Evolutionary conservation across 768 basidiomycete species (phyloP).

Genomic region (Suillus weaverae): DNA sequence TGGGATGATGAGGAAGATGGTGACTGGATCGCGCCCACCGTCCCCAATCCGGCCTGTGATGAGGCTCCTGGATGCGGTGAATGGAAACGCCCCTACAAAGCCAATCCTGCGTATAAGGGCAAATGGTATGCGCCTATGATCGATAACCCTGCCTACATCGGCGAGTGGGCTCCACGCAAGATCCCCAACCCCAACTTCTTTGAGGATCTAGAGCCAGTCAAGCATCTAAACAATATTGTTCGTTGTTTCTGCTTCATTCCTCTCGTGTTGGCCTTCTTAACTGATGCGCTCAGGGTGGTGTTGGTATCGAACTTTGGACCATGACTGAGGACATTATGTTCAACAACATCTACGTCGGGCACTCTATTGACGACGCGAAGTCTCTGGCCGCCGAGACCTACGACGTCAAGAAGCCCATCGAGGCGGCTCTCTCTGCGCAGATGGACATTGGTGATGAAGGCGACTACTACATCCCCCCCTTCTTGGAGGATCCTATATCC

Average conservation of each 20-base stretch:
- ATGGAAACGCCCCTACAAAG: slow-evolving; percentile 87
- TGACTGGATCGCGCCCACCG: slow-evolving; percentile 92
- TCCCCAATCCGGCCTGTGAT: slow-evolving; percentile 88
- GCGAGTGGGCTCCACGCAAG: slow-evolving; percentile 88
- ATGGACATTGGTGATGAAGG: slow-evolving; percentile 49
- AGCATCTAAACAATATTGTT: slow-evolving; percentile 84
- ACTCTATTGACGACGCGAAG: slow-evolving; percentile 85
- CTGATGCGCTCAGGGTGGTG: slow-evolving; percentile 63
- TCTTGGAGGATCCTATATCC: slow-evolving; percentile 57
- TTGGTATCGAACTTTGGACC: slow-evolving; percentile 99
- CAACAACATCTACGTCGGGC: slow-evolving; percentile 92
- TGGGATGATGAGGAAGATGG: slow-evolving; percentile 99
- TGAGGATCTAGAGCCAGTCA: slow-evolving; percentile 81
- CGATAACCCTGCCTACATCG: slow-evolving; percentile 97
- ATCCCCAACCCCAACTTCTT: slow-evolving; percentile 90
- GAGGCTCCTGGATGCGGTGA: slow-evolving; percentile 92
- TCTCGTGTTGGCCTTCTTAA: slow-evolving; percentile 3
- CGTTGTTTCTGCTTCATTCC: slow-evolving; percentile 27
- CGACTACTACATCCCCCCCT: slow-evolving; percentile 44
- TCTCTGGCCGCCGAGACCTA: slow-evolving; percentile 85
- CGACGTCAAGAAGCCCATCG: slow-evolving; percentile 83
- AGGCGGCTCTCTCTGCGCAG: slow-evolving; percentile 51
- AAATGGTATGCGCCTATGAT: slow-evolving; percentile 96
- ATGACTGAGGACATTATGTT: slow-evolving; percentile 97
- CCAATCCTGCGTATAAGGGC: slow-evolving; percentile 96